A percentile compares a stretch with the other conserved stretches of the same genome.
phyloP scores from a whole-genome alignment of 164 flowering plant species.

The Stephania yunnanensis region DNA sequence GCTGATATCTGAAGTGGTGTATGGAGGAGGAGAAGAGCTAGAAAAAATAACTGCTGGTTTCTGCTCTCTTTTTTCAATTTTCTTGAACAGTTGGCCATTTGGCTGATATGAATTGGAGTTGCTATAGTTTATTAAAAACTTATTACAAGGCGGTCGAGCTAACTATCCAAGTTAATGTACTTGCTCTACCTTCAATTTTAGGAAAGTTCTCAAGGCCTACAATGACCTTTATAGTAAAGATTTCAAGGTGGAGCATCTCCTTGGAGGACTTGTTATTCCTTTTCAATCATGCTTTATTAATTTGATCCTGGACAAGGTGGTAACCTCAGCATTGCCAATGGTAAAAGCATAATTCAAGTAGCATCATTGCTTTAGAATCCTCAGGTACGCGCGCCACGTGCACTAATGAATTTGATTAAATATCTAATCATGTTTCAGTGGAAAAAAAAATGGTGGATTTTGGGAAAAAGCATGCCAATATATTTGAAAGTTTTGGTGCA shows the following conservation, averaged over 20 bases:
- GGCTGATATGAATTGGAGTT: neutral
- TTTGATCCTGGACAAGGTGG: neutral
- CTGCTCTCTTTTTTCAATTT: neutral
- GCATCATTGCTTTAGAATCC: neutral
- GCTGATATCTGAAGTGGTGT: neutral
- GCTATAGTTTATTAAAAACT: neutral
- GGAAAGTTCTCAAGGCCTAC: neutral
- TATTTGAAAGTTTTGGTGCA: too few species aligned
- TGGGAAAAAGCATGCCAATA: too few species aligned
- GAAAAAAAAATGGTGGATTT: neutral
- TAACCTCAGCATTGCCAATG: neutral
- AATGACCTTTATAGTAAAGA: neutral
- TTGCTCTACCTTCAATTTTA: neutral
- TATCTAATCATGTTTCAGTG: neutral
- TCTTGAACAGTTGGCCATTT: neutral
- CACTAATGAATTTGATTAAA: neutral
- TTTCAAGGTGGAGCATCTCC: neutral
- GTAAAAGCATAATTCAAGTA: neutral
- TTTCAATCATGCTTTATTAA: neutral
- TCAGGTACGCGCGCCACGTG: neutral
- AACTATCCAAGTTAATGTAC: neutral
- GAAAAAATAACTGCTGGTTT: neutral
- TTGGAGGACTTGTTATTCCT: neutral
- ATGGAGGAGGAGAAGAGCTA: neutral
- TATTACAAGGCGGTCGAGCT: neutral